Evolutionary conservation across 768 basidiomycete genomes (phyloP).

Genomic region (Neoboletus subvelutipes): DNA sequence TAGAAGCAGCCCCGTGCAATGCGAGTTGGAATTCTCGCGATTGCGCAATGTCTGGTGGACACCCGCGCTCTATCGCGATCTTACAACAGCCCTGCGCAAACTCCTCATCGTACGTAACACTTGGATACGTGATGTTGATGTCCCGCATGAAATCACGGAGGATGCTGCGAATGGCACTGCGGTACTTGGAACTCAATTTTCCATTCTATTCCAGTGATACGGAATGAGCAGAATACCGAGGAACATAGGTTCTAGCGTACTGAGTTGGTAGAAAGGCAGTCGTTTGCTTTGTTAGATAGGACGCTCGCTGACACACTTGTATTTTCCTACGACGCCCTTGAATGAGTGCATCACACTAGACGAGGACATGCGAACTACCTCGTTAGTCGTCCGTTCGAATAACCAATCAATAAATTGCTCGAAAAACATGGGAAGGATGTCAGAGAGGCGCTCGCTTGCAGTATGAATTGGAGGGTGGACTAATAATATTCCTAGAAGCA

Average conservation of each 20-base stretch:
- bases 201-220: background rate
- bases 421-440: background rate
- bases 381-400: background rate
- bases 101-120: background rate
- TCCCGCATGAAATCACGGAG: conserved; percentile 2
- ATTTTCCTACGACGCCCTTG: background rate
- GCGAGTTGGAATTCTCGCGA: conserved; percentile 6
- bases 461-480: background rate
- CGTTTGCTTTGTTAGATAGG: background rate
- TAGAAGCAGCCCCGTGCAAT: background rate
- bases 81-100: conserved; percentile 1
- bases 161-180: background rate
- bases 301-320: background rate
- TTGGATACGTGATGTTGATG: conserved; percentile 1
- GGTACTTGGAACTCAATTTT: background rate
- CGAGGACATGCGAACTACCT: background rate
- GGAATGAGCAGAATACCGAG: background rate
- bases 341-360: background rate
- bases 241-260: background rate
- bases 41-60: background rate
- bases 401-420: background rate
- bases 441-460: too few relatives aligned
- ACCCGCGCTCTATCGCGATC: conserved; percentile 1
- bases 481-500: background rate
- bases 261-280: background rate